Percentiles rank a stretch among this genome's conserved stretches.
These are phyloP conservation scores for Helicostylum pulchrum DNA, from an alignment of 192 early-diverging fungal genomes.

Conservation along the genomic window DNA sequence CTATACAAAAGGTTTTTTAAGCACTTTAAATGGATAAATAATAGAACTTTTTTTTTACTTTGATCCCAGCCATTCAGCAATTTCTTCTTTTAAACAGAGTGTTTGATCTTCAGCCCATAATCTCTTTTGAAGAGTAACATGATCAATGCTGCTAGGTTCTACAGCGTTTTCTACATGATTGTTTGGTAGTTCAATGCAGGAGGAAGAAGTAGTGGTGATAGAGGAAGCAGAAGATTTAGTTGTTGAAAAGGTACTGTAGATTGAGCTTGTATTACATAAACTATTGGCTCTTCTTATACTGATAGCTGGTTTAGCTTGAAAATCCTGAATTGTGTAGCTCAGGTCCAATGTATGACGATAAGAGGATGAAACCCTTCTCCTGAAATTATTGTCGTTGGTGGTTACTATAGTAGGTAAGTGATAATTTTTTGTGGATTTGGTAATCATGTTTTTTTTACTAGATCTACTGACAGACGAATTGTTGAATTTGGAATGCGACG, in stretches of 20 bases:
- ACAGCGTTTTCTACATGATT: neutral
- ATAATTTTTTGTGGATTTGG: no score
- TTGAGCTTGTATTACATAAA: neutral
- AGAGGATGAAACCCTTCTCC: neutral
- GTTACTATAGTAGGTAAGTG: no score
- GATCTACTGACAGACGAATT: no score
- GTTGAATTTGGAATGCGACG: no score
- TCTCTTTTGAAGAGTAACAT: neutral
- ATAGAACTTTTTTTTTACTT: slow-evolving; percentile 33
- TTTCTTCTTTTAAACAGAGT: slow-evolving; percentile 39
- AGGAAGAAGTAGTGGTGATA: no score
- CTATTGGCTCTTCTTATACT: slow-evolving; percentile 6
- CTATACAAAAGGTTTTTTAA: no score
- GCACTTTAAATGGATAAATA: no score
- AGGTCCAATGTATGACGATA: slow-evolving; percentile 9
- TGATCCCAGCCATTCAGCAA: slow-evolving; percentile 46
- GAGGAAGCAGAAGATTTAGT: neutral
- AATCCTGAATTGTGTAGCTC: neutral
- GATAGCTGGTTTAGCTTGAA: neutral
- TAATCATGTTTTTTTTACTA: no score
- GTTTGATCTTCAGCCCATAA: slow-evolving; percentile 38
- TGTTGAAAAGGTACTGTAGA: neutral
- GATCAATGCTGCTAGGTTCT: neutral
- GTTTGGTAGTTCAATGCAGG: neutral
- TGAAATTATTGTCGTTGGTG: no score